phyloP scores from a whole-genome alignment of 192 early-diverging fungal genomes.

The Coemansia aciculifera region DNA sequence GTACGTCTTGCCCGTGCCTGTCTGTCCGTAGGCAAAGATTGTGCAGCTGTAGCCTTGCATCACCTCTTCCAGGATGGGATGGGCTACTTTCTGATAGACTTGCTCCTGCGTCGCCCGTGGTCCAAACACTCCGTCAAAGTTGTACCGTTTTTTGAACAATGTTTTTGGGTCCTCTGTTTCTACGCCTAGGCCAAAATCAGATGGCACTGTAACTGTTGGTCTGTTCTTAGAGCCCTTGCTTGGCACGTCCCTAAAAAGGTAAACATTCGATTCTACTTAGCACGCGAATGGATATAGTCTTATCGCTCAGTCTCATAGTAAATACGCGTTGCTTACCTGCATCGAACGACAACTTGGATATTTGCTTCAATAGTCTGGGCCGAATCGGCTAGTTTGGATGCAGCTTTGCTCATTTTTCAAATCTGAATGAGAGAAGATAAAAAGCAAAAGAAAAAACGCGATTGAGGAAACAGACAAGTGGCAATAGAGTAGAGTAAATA shows the following conservation, averaged over 20 bases:
- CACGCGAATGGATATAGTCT: background rate
- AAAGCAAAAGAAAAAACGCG: background rate
- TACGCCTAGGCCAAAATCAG: conserved; percentile 63
- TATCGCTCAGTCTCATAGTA: background rate
- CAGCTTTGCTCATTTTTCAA: conserved; percentile 7
- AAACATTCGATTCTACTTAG: background rate
- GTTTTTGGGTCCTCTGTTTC: conserved; percentile 39
- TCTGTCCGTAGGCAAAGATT: conserved; percentile 85
- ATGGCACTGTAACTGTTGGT: conserved; percentile 59
- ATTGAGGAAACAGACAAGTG: background rate
- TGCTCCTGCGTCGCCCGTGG: conserved; percentile 71
- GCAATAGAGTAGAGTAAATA: conserved; percentile 3
- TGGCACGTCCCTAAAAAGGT: conserved; percentile 21
- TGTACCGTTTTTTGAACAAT: conserved; percentile 46
- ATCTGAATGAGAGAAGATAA: background rate
- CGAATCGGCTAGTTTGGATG: conserved; percentile 11
- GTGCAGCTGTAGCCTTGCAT: conserved; percentile 75
- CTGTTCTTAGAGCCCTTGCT: background rate
- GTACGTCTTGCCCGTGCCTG: conserved; percentile 93
- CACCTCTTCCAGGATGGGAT: conserved; percentile 83
- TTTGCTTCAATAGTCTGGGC: conserved; percentile 65
- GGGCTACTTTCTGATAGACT: conserved; percentile 76
- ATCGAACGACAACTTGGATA: conserved; percentile 80
- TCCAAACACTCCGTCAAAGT: conserved; percentile 91
- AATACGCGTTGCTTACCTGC: conserved; percentile 58